Evolutionary conservation across 2,329 filamentous ascomycete species (phyloP).

Genomic region (Ophiostoma sp.): DNA sequence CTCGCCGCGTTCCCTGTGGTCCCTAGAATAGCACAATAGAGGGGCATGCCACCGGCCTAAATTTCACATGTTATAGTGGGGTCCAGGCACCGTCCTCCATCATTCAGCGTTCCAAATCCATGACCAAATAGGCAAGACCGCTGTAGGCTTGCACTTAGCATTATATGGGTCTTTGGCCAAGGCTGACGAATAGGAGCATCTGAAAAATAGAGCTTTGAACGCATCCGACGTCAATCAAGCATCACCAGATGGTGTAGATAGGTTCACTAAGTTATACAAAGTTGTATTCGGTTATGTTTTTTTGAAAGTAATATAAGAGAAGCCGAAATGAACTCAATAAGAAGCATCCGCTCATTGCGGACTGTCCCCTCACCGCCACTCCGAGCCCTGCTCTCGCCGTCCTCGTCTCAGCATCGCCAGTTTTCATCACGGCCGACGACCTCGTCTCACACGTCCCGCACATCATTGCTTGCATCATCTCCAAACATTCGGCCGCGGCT

Average conservation of each 20-base stretch:
- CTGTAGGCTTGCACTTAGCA: not conserved
- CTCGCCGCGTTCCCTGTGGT: not conserved
- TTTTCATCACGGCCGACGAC: conserved; percentile 2
- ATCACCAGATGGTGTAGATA: not conserved
- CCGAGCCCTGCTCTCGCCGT: not conserved
- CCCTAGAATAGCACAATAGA: not conserved
- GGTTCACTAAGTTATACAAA: not conserved
- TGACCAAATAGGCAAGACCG: not conserved
- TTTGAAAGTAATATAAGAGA: not conserved
- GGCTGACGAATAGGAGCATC: not conserved
- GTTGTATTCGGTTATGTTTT: not conserved
- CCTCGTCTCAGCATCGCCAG: conserved; percentile 1
- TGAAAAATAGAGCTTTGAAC: conserved; percentile 5
- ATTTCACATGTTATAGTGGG: not conserved
- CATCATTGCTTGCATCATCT: not conserved
- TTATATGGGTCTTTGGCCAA: not conserved
- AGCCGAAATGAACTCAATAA: not conserved
- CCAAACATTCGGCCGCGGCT: not conserved
- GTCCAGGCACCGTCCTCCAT: not conserved
- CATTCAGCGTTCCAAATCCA: not conserved
- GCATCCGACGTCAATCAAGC: not conserved
- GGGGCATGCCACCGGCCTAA: not conserved
- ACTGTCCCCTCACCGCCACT: not conserved
- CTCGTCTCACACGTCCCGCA: not conserved
- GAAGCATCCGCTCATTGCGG: conserved; percentile 4